These are phyloP conservation scores for Cercospora sp. DNA, from an alignment of 2,329 filamentous ascomycete species.

Conservation along the genomic window DNA sequence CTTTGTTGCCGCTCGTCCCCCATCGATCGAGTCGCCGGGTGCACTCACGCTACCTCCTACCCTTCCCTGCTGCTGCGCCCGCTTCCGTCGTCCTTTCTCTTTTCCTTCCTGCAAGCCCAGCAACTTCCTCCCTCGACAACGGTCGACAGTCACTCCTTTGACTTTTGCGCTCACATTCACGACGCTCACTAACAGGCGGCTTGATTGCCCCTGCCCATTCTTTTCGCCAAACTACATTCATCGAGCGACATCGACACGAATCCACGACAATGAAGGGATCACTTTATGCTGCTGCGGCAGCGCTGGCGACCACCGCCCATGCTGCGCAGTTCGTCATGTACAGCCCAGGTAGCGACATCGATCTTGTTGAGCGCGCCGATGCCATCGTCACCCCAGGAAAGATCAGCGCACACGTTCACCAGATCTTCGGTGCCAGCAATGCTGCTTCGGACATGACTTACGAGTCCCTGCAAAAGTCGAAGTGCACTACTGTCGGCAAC, in stretches of 20 bases:
- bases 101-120: background rate
- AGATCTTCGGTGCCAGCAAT: conserved; percentile 67
- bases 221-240: background rate
- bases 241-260: background rate
- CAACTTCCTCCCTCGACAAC: conserved; percentile 7
- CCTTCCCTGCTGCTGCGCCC: conserved; percentile 4
- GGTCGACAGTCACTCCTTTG: conserved; percentile 18
- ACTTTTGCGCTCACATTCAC: conserved; percentile 5
- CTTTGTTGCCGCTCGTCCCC: conserved; percentile 16
- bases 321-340: conserved; percentile 35
- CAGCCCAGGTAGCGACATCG: conserved; percentile 31
- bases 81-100: background rate
- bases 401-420: conserved; percentile 65
- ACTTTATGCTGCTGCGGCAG: conserved; percentile 22
- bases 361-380: conserved; percentile 60
- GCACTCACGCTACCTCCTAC: conserved; percentile 11
- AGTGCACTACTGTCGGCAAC: conserved; percentile 46
- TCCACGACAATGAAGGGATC: conserved; percentile 10
- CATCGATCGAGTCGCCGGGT: conserved; percentile 16
- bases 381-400: conserved; percentile 66
- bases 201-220: conserved; percentile 8
- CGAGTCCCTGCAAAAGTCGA: conserved; percentile 59
- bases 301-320: conserved; percentile 20
- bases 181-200: conserved; percentile 10
- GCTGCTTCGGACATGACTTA: conserved; percentile 65